Conservation (phyloP, 805 yeast species). For the Wickerhamomyces rabaulensis region DNA sequence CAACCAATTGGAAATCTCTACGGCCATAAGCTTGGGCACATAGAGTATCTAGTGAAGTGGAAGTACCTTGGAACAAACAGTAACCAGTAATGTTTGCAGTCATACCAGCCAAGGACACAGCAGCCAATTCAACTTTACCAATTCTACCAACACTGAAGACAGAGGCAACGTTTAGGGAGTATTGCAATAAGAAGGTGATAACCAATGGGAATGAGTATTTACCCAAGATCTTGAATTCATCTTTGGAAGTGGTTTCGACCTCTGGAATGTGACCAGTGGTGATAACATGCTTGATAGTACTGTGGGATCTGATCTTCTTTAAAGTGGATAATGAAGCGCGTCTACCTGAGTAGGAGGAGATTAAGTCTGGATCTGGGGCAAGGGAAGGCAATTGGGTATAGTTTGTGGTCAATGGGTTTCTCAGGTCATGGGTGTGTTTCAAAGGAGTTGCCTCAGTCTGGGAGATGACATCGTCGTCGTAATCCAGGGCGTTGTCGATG, state of each 20-base stretch:
- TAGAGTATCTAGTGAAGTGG: constrained; percentile 74
- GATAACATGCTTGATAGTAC: constrained; percentile 20
- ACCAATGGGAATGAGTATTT: constrained; percentile 57
- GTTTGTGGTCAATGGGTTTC: constrained; percentile 13
- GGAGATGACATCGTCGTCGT: constrained; percentile 6
- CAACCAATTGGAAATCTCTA: constrained; percentile 57
- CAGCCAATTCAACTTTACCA: constrained; percentile 68
- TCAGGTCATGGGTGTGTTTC: constrained; percentile 9
- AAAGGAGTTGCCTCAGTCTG: constrained; percentile 18
- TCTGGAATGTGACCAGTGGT: constrained; percentile 22
- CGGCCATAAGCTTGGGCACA: constrained; percentile 79
- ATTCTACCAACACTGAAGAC: constrained; percentile 73
- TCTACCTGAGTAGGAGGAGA: constrained; percentile 14
- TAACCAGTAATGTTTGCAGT: constrained; percentile 73
- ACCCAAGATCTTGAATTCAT: constrained; percentile 37
- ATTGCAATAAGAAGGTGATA: constrained; percentile 63
- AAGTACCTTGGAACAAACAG: constrained; percentile 69
- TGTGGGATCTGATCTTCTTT: constrained; percentile 22
- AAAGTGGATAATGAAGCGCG: constrained; percentile 20
- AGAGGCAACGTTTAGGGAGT: constrained; percentile 70
- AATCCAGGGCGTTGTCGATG: constrained; percentile 4
- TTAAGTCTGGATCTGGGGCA: constrained; percentile 11
- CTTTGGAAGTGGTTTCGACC: constrained; percentile 25
- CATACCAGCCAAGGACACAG: constrained; percentile 71
- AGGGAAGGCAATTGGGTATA: constrained; percentile 2